Percentiles rank a stretch among this genome's conserved stretches.
These are phyloP conservation scores for Paxillus ammoniavirescens DNA, from an alignment of 768 basidiomycete genomes.

Conservation along the genomic window DNA sequence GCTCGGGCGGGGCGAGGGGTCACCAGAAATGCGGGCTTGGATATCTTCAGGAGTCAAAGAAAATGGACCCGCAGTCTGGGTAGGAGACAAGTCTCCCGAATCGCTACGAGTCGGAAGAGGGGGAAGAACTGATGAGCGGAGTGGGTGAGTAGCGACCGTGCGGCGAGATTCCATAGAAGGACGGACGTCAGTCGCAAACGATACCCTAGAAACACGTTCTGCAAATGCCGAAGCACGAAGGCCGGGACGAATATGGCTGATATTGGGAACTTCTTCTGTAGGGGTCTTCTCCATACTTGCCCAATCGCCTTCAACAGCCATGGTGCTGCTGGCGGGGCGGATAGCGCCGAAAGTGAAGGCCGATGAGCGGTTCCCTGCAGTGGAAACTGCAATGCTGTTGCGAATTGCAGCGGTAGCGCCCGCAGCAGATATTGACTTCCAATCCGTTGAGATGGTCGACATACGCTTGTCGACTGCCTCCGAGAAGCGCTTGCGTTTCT, in stretches of 20 bases:
- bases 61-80: conserved; percentile 41
- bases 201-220: conserved; percentile 60
- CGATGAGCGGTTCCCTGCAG: conserved; percentile 39
- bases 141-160: conserved; percentile 40
- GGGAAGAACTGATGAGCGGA: conserved; percentile 39
- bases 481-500: conserved; percentile 59
- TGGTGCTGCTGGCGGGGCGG: conserved; percentile 45
- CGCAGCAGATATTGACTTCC: conserved; percentile 68
- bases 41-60: conserved; percentile 62
- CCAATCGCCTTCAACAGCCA: conserved; percentile 42
- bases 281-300: conserved; percentile 36
- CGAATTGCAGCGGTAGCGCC: conserved; percentile 77
- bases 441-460: conserved; percentile 76
- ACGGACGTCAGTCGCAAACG: conserved; percentile 63
- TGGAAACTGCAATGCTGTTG: conserved; percentile 53
- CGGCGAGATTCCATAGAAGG: conserved; percentile 46
- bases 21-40: conserved; percentile 45
- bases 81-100: conserved; percentile 38
- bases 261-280: conserved; percentile 34
- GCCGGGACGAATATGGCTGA: conserved; percentile 52
- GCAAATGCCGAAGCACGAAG: conserved; percentile 48
- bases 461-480: conserved; percentile 77
- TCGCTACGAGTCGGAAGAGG: conserved; percentile 39
- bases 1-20: conserved; percentile 34
- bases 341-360: conserved; percentile 60